Evolutionary conservation across 768 basidiomycete species (phyloP).

Genomic region (Suillus occidentalis): DNA sequence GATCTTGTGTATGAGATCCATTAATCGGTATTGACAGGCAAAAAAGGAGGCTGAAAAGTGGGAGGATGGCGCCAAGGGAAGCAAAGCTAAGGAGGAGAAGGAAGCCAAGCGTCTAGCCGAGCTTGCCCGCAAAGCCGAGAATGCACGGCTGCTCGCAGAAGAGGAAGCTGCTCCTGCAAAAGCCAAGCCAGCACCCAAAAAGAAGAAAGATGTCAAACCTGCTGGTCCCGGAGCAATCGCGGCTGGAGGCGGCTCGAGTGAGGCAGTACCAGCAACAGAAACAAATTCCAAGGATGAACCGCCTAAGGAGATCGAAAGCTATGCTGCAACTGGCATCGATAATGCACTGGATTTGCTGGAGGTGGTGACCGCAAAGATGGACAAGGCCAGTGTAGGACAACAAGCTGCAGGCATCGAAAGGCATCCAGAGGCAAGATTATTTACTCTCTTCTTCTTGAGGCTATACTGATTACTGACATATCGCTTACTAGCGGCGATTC

Average conservation of each 20-base stretch:
- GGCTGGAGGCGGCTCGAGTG: constrained; percentile 52
- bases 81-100: constrained; percentile 70
- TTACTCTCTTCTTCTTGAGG: background rate
- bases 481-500: constrained; percentile 68
- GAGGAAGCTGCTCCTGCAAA: constrained; percentile 73
- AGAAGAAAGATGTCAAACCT: constrained; percentile 62
- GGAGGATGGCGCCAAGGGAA: constrained; percentile 64
- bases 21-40: constrained; percentile 48
- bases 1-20: constrained; percentile 1
- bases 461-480: constrained; percentile 13
- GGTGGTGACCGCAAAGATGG: constrained; percentile 87
- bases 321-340: constrained; percentile 84
- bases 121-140: constrained; percentile 84
- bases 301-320: constrained; percentile 59
- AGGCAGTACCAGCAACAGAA: constrained; percentile 14
- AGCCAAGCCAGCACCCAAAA: constrained; percentile 63
- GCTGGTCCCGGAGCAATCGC: constrained; percentile 86
- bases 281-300: constrained; percentile 21
- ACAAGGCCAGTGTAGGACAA: constrained; percentile 87
- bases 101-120: constrained; percentile 82
- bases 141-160: constrained; percentile 80
- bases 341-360: constrained; percentile 87
- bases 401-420: constrained; percentile 85
- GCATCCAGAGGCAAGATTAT: constrained; percentile 80
- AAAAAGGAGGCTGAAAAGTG: constrained; percentile 68